These are phyloP conservation scores for Tephrocybe sp. DNA, from an alignment of 768 basidiomycete species.

Conservation along the genomic window DNA sequence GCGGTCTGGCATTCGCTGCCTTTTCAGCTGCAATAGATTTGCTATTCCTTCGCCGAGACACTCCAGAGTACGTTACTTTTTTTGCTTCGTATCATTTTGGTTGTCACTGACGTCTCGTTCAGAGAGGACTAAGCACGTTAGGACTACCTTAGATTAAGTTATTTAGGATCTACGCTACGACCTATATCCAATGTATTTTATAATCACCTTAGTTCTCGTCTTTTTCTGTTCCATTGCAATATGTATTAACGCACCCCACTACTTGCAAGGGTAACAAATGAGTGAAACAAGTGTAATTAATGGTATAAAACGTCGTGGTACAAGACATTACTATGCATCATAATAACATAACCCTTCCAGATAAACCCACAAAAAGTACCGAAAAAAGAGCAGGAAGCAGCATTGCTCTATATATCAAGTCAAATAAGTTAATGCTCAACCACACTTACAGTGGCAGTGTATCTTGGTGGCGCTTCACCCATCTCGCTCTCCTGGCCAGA, in stretches of 20 bases:
- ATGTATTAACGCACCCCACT: neutral
- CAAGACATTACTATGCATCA: too few species aligned
- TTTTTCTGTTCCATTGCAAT: constrained; percentile 2
- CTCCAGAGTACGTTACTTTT: constrained; percentile 60
- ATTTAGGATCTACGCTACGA: constrained; percentile 11
- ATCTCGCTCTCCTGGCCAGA: constrained; percentile 77
- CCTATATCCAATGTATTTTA: constrained; percentile 20
- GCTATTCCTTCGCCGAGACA: constrained; percentile 70
- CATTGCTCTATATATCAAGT: neutral
- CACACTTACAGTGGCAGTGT: constrained; percentile 30
- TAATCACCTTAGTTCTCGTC: constrained; percentile 8
- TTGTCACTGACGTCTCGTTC: neutral
- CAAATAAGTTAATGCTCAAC: constrained; percentile 1
- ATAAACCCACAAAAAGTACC: too few species aligned
- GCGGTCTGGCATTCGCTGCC: constrained; percentile 88
- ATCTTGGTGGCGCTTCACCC: constrained; percentile 86
- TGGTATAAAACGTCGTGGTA: too few species aligned
- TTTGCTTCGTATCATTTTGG: constrained; percentile 7
- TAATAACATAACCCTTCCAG: too few species aligned
- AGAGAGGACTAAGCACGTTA: constrained; percentile 50
- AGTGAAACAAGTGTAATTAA: too few species aligned
- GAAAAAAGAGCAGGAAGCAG: too few species aligned
- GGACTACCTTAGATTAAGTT: constrained; percentile 28
- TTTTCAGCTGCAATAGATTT: constrained; percentile 91
- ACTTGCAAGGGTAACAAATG: too few species aligned